Percentiles rank a stretch among this genome's conserved stretches.
Conservation (phyloP, 2,329 filamentous ascomycete species). For the Chrysosporium queenslandicum region DNA sequence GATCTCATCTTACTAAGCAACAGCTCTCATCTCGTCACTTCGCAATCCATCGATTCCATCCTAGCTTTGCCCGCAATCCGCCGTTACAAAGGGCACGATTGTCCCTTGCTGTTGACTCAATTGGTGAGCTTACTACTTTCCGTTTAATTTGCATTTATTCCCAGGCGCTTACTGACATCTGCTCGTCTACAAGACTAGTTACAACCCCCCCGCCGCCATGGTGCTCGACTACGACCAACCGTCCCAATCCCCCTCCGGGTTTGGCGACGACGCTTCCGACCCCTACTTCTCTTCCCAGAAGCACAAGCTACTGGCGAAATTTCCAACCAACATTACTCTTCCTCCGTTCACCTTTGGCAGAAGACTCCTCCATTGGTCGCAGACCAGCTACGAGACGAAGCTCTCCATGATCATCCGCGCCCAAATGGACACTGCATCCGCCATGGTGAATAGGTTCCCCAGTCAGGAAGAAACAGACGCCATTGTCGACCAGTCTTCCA, state of each 20-base stretch:
- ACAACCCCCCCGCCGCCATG: neutral
- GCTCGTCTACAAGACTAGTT: neutral
- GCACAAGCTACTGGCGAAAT: slow-evolving; percentile 16
- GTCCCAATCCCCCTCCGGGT: slow-evolving; percentile 1
- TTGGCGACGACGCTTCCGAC: slow-evolving; percentile 10
- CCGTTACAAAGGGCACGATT: neutral
- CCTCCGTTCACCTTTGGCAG: slow-evolving; percentile 23
- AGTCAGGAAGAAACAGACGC: slow-evolving; percentile 22
- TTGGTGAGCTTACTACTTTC: neutral
- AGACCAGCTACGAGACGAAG: slow-evolving; percentile 17
- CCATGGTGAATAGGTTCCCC: slow-evolving; percentile 21
- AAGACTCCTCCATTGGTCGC: slow-evolving; percentile 24
- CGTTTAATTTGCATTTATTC: neutral
- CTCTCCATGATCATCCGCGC: slow-evolving; percentile 11
- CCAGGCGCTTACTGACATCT: neutral
- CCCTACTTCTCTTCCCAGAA: slow-evolving; percentile 11
- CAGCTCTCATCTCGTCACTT: neutral
- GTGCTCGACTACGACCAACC: slow-evolving; percentile 5
- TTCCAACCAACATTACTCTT: slow-evolving; percentile 20
- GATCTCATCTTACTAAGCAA: neutral
- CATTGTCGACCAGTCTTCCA: neutral
- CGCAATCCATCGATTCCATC: neutral
- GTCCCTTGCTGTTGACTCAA: neutral
- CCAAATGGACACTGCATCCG: slow-evolving; percentile 20
- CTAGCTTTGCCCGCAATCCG: neutral